A percentile compares a stretch with the other conserved stretches of the same genome.
phyloP scores from a whole-genome alignment of 805 yeast species.

The Lipomyces spencermartinsiae region DNA sequence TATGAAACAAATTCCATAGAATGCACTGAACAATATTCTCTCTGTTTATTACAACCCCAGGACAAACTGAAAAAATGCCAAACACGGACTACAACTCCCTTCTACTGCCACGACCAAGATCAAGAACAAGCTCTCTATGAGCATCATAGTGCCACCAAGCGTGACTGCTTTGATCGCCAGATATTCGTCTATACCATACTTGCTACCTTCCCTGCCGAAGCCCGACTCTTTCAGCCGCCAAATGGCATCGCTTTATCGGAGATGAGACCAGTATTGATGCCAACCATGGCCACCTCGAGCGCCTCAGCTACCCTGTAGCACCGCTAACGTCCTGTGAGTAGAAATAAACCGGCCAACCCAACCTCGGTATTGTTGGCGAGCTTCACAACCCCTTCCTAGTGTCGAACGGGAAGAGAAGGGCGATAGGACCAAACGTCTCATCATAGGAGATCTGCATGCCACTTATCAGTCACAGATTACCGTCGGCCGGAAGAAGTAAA shows the following conservation, averaged over 20 bases:
- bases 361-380: constrained; percentile 66
- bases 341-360: constrained; percentile 83
- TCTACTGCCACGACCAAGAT: too few species aligned
- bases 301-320: constrained; percentile 68
- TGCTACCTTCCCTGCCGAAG: constrained; percentile 73
- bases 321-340: constrained; percentile 62
- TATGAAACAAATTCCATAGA: too few species aligned
- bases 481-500: too few species aligned
- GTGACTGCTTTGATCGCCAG: constrained; percentile 34
- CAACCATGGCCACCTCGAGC: constrained; percentile 82
- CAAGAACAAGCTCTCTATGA: too few species aligned
- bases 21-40: too few species aligned
- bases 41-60: too few species aligned
- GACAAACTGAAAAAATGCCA: too few species aligned
- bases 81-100: too few species aligned
- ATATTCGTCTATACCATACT: constrained; percentile 58
- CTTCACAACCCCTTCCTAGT: constrained; percentile 64
- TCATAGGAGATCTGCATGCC: constrained; percentile 66
- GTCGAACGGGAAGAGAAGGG: constrained; percentile 68
- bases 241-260: constrained; percentile 59
- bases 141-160: constrained; percentile 27
- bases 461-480: too few species aligned
- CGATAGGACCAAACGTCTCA: constrained; percentile 84
- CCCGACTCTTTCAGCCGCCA: constrained; percentile 73
- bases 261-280: constrained; percentile 75